Percentiles rank a stretch among this genome's conserved stretches.
These are phyloP conservation scores for Eucalyptus pauciflora DNA, from an alignment of 345 rosid genomes.

Conservation along the genomic window DNA sequence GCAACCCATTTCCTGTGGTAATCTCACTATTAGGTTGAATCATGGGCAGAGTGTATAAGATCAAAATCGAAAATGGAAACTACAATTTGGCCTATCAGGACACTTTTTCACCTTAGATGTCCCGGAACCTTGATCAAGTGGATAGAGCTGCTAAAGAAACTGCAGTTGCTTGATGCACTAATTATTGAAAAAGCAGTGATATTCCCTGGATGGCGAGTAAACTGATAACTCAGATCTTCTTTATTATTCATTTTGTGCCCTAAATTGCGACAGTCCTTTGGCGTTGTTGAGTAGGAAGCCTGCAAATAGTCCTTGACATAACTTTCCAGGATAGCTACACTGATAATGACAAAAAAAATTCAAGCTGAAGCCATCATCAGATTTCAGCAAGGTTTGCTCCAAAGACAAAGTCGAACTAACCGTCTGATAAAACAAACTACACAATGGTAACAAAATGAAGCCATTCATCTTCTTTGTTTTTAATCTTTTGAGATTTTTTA, in stretches of 20 bases:
- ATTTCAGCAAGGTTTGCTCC: background rate
- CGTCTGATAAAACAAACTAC: background rate
- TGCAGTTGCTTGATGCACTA: background rate
- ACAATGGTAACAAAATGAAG: background rate
- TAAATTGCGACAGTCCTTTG: background rate
- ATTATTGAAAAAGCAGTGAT: background rate
- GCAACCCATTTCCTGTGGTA: background rate
- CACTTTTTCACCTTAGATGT: background rate
- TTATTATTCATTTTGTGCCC: background rate
- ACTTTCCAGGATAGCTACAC: background rate
- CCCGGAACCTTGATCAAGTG: background rate
- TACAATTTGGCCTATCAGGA: background rate
- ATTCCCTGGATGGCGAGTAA: background rate
- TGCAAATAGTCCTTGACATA: background rate
- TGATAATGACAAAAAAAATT: background rate
- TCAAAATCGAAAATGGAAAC: background rate
- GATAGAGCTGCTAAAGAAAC: background rate
- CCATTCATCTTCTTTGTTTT: background rate
- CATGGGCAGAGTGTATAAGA: background rate
- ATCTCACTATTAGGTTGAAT: background rate
- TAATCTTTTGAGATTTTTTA: background rate
- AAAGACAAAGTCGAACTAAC: background rate
- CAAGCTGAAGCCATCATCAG: background rate
- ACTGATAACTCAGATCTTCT: background rate
- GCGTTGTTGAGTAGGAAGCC: background rate